Base-by-base conservation (phyloP, 2,329 filamentous ascomycete genomes). In the Fulvia fulva region DNA sequence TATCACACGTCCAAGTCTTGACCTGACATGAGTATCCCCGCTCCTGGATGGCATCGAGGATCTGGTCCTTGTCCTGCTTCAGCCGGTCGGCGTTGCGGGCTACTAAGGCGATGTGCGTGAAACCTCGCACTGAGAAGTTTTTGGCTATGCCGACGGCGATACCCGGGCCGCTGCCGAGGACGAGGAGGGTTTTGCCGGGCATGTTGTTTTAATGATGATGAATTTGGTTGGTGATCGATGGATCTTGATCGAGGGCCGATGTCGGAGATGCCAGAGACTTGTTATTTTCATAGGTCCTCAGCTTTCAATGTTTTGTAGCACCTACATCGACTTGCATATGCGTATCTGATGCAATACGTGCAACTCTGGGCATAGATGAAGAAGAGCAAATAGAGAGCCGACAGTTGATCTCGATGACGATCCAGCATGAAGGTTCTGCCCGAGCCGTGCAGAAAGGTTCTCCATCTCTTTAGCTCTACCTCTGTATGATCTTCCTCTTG, bases 161-260 rank as follows among this genome's bases (percentile, higher is more conserved):
- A 43, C 79, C 79, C 0, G 79, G 78, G 12, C 79, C 79, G 16
- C 77, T 74, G 59, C 79, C 79, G 51, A 82, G 74, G 51, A 80
- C 58, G 12, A 71, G 45, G 26, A 71, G 61, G 1, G 68, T 72
- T 43, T 56, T 53, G 47, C 47, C 47, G 11, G 47, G 47, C 47
- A 50, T 50, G 47, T n/a, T n/a, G n/a, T n/a, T n/a, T n/a, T n/a
- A n/a, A 21, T 50, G 23, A 21, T 28, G 37, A 4, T n/a, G 37
- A 4, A 5, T 14, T 2, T 41, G 34, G 7, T 41, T n/a, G n/a
- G 8, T 50, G 14, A 7, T 21, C 3, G 47, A 28, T 50, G 6
- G n/a, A n/a, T 19, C 1, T 12, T 16, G 22, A 19, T 28, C 4
- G 46, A 25, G 30, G 46, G 8, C 46, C 26, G 46, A 50, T 23